Base-by-base conservation (phyloP, 2,329 filamentous ascomycete genomes). In the Coniochaeta sp. region DNA sequence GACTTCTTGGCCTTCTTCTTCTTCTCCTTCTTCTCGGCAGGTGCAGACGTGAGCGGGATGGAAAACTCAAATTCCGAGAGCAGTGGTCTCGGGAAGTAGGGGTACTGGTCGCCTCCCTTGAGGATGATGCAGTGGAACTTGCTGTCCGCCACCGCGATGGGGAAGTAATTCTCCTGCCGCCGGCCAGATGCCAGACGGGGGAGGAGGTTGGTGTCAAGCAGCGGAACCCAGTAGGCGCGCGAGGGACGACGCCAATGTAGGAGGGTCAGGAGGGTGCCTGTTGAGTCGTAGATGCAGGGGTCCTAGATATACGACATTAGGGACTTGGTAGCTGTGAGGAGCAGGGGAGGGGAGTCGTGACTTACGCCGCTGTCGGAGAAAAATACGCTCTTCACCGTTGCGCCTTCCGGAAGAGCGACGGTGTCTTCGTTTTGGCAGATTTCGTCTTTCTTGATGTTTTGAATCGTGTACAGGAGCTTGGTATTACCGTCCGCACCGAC, bases 41-140 rank as follows among this genome's bases (percentile, higher is more conserved):
- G 73, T 6, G 77, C 73, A 1, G 84, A 84, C 3, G 85, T 84
- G 36, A 97, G 78, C 0, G 96, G 95, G 19, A 99, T 84, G 50
- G 88, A 86, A 72, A 99, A 96, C 57, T 92, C 90, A 70, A 99
- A 99, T 72, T 99, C 95, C 47, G 89, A 93, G 38, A 99, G 87
- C 40, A 97, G 79, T 1, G 91, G 93, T 11, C 90, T 87, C 12
- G 91, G 95, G 76, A 93, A 98, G 77, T 95, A 97, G 0, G 93
- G 93, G 70, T 97, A 91, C 70, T 89, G 85, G 71, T 99, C 95
- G 38, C 89, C 90, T 64, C 95, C 95, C 76, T 99, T 99, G 70
- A 99, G 87, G 68, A 99, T 98, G 75, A 99, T 97, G 77, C 96
- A 99, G 80, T 98, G 93, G 74, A 99, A 99, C 69, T 89, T 93